These are phyloP conservation scores for Puccinia horiana DNA, from an alignment of 1,284 basidiomycete genomes.

Conservation along the genomic window DNA sequence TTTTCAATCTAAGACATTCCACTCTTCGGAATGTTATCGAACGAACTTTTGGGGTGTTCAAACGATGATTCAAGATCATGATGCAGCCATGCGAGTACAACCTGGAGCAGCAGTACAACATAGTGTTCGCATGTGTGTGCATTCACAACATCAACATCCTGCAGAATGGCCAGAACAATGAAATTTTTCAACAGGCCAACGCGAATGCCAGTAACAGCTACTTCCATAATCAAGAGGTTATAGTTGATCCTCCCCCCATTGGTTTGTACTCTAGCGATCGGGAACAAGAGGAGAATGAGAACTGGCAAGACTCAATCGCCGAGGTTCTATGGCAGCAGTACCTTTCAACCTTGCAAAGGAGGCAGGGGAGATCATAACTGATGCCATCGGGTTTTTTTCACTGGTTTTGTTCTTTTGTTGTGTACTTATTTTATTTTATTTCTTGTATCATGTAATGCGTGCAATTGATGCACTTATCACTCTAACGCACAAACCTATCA, in stretches of 20 bases:
- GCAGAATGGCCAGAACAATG: not conserved
- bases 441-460: too few relatives aligned
- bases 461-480: too few relatives aligned
- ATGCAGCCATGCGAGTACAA: too few relatives aligned
- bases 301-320: not conserved
- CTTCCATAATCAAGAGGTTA: not conserved
- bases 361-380: not conserved
- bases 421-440: too few relatives aligned
- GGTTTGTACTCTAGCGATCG: not conserved
- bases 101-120: too few relatives aligned
- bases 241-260: not conserved
- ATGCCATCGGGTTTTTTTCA: not conserved
- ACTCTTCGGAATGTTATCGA: too few relatives aligned
- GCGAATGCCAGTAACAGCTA: not conserved
- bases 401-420: too few relatives aligned
- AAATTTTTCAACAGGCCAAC: not conserved
- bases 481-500: too few relatives aligned
- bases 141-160: too few relatives aligned
- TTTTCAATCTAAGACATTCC: constrained; percentile 48
- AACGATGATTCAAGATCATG: too few relatives aligned
- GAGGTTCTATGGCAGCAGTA: not conserved
- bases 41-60: too few relatives aligned
- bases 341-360: not conserved
- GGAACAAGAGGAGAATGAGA: not conserved
- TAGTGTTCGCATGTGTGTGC: not conserved